Evolutionary conservation across 345 rosid genomes (phyloP).

Genomic region (Clausena lansium): DNA sequence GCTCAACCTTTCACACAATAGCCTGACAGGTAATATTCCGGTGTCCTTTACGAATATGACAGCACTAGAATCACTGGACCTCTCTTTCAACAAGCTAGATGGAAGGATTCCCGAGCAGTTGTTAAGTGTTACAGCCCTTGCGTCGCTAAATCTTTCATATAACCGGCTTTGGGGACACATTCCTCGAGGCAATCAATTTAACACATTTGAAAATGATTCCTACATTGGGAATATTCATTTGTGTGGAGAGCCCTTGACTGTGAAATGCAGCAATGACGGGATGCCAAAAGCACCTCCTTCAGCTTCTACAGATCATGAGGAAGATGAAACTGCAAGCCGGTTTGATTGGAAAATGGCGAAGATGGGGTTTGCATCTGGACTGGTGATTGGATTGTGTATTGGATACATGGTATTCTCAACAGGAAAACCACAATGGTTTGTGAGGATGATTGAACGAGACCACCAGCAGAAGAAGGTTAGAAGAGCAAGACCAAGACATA

Average conservation of each 20-base stretch:
- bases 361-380: constrained; percentile 20
- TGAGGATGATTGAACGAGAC: background rate
- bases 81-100: background rate
- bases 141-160: background rate
- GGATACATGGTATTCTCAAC: constrained; percentile 10
- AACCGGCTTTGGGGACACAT: constrained; percentile 12
- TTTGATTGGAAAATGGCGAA: constrained; percentile 7
- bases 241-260: background rate
- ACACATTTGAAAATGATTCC: background rate
- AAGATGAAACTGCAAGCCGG: background rate
- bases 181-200: background rate
- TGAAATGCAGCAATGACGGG: background rate
- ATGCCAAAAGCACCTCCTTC: background rate
- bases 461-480: background rate
- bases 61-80: background rate
- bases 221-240: background rate
- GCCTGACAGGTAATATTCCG: background rate
- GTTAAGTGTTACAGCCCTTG: background rate
- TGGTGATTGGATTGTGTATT: constrained; percentile 1
- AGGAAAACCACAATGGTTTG: constrained; percentile 18
- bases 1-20: background rate
- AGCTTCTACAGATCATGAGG: background rate
- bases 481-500: too few species aligned
- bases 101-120: background rate
- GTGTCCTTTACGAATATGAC: background rate